These are phyloP conservation scores for Anthostomella pinea DNA, from an alignment of 2,329 filamentous ascomycete genomes.

Conservation along the genomic window DNA sequence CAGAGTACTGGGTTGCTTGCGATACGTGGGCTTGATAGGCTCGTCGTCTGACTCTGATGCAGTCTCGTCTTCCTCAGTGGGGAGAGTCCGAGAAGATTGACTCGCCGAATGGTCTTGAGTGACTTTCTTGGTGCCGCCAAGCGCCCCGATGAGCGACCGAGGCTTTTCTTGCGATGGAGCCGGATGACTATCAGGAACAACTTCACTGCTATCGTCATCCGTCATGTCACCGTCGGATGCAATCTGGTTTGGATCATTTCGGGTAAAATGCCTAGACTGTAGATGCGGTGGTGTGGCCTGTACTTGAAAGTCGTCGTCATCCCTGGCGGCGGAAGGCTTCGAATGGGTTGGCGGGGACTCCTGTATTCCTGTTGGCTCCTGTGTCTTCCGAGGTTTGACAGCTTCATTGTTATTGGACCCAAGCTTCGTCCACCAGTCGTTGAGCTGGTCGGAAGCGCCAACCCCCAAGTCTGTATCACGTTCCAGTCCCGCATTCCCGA, in stretches of 20 bases:
- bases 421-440: slow-evolving; percentile 51
- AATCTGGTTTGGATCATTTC: slow-evolving; percentile 2
- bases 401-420: slow-evolving; percentile 23
- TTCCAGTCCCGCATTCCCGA: slow-evolving; percentile 35
- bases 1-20: slow-evolving; percentile 9
- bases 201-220: slow-evolving; percentile 21
- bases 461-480: slow-evolving; percentile 30
- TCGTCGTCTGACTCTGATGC: slow-evolving; percentile 29
- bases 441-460: slow-evolving; percentile 34
- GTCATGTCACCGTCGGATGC: slow-evolving; percentile 11
- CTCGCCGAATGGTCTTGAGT: slow-evolving; percentile 11
- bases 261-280: slow-evolving; percentile 24
- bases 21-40: slow-evolving; percentile 15
- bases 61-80: slow-evolving; percentile 26
- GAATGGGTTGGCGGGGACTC: slow-evolving; percentile 14
- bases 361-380: too few species aligned
- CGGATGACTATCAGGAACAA: slow-evolving; percentile 19
- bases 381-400: slow-evolving; percentile 9
- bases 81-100: slow-evolving; percentile 24
- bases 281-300: slow-evolving; percentile 46
- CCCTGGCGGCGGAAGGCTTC: slow-evolving; percentile 28
- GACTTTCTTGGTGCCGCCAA: slow-evolving; percentile 17
- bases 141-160: slow-evolving; percentile 17
- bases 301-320: slow-evolving; percentile 52
- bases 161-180: slow-evolving; percentile 10